Conservation (phyloP, 2,329 filamentous ascomycete species). For the Monilinia fructigena region DNA sequence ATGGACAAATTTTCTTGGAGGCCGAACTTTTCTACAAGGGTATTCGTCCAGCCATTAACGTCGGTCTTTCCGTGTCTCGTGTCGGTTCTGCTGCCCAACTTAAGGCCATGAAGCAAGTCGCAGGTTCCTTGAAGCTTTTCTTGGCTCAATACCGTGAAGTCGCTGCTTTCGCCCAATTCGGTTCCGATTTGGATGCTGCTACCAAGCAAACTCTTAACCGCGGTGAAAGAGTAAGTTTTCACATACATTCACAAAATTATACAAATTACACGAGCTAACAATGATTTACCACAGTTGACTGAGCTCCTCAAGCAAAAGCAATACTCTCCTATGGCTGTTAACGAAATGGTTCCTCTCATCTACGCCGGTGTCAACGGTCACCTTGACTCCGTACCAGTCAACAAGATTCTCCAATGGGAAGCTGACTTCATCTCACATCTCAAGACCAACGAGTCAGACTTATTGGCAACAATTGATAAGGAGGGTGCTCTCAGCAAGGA, state of each 20-base stretch:
- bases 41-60: conserved; percentile 99
- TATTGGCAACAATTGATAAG: conserved; percentile 86
- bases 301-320: conserved; percentile 99
- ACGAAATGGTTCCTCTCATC: conserved; percentile 99
- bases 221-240: conserved; percentile 84
- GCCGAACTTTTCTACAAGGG: conserved; percentile 99
- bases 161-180: conserved; percentile 98
- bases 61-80: conserved; percentile 99
- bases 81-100: conserved; percentile 99
- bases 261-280: conserved; percentile 34
- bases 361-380: conserved; percentile 98
- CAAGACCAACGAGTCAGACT: conserved; percentile 82
- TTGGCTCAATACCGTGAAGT: conserved; percentile 99
- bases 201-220: conserved; percentile 98
- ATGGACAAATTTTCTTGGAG: conserved; percentile 99
- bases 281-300: conserved; percentile 59
- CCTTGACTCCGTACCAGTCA: conserved; percentile 84
- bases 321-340: conserved; percentile 97
- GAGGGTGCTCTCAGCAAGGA: conserved; percentile 97
- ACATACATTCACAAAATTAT: background rate
- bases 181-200: conserved; percentile 97
- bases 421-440: conserved; percentile 89
- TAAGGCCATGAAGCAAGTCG: conserved; percentile 99
- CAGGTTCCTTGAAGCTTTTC: conserved; percentile 99
- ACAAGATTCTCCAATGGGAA: conserved; percentile 93